phyloP scores from a whole-genome alignment of 768 basidiomycete species.

The Hortiboletus campestris region DNA sequence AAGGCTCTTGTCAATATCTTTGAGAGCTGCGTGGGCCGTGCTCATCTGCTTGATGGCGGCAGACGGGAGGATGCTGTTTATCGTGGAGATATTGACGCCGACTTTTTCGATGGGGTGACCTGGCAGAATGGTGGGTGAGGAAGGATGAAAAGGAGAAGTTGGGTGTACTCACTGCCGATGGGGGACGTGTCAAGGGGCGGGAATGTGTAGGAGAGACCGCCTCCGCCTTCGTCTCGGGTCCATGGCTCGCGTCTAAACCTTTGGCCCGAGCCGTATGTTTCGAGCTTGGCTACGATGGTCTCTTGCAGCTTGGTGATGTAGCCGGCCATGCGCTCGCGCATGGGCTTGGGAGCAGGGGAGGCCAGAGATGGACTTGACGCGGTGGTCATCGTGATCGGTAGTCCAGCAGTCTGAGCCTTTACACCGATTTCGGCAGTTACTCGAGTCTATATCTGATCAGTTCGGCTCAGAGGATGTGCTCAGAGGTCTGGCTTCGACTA shows the following conservation, averaged over 20 bases:
- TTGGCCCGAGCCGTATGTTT: slow-evolving; percentile 6
- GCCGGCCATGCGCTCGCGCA: slow-evolving; percentile 15
- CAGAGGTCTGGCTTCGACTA: not conserved
- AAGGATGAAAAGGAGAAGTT: too few species aligned
- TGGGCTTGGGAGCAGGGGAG: not conserved
- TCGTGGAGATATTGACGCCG: slow-evolving; percentile 19
- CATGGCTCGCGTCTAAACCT: slow-evolving; percentile 19
- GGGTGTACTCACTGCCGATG: too few species aligned
- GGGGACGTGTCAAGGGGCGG: not conserved
- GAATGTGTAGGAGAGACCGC: slow-evolving; percentile 19
- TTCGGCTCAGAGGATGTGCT: not conserved
- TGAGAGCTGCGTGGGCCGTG: slow-evolving; percentile 16
- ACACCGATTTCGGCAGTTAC: too few species aligned
- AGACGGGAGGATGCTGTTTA: slow-evolving; percentile 17
- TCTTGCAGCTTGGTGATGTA: slow-evolving; percentile 19
- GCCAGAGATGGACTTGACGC: too few species aligned
- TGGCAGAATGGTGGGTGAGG: not conserved
- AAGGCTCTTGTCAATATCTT: slow-evolving; percentile 11
- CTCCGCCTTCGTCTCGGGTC: slow-evolving; percentile 19
- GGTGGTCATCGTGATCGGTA: not conserved
- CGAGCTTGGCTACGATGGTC: slow-evolving; percentile 21
- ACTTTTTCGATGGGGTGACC: slow-evolving; percentile 23
- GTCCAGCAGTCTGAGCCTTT: too few species aligned
- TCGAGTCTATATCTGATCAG: not conserved
- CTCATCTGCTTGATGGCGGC: slow-evolving; percentile 24